Percentiles rank a stretch among this genome's conserved stretches.
Conservation (phyloP, 306 rosid genomes). For the Morella rubra region DNA sequence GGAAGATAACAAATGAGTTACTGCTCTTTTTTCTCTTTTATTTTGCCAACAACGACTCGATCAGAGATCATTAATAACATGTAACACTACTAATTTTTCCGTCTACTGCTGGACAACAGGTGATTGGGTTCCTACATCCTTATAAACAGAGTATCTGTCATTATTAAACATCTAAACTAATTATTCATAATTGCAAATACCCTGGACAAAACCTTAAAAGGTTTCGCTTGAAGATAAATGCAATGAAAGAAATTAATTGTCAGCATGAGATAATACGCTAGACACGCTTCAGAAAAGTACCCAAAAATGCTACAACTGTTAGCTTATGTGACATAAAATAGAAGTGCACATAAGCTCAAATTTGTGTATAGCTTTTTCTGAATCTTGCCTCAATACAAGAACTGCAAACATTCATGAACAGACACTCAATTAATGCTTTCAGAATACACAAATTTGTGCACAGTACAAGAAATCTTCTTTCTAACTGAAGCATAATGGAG, state of each 20-base stretch:
- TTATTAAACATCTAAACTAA: not conserved
- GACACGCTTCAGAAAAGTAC: too few relatives aligned
- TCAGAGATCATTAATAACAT: not conserved
- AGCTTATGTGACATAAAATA: not conserved
- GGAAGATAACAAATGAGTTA: not conserved
- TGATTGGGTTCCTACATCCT: not conserved
- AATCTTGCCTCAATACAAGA: not conserved
- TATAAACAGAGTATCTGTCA: not conserved
- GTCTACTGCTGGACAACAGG: not conserved
- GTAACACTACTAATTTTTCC: not conserved
- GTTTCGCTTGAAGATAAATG: not conserved
- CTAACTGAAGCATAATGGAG: not conserved
- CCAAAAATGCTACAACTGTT: not conserved
- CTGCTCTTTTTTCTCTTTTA: not conserved
- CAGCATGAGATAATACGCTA: not conserved
- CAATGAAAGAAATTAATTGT: not conserved
- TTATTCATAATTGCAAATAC: not conserved
- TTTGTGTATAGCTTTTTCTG: not conserved
- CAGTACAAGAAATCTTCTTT: not conserved
- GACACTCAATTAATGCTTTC: not conserved
- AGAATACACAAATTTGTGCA: not conserved
- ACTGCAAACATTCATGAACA: not conserved
- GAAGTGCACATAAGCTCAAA: not conserved
- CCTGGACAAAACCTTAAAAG: not conserved
- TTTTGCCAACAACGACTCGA: not conserved